Evolutionary conservation across 2,329 filamentous ascomycete species (phyloP), one percentile per base, ranked within the genome.

Genomic region (Stagonosporopsis cucurbitacearum): DNA sequence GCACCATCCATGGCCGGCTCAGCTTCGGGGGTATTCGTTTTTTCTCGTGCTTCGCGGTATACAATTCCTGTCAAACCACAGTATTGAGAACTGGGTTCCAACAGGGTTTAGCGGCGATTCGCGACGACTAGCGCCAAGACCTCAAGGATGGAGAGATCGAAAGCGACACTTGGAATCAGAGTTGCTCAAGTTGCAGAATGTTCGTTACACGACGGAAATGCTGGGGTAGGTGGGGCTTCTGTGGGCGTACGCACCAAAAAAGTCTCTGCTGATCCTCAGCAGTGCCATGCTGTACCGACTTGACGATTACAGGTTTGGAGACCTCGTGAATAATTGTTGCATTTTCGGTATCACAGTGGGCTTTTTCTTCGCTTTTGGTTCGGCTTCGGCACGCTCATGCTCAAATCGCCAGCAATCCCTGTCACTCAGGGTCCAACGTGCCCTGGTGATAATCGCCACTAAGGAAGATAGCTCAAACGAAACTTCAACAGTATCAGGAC

Each of bases 401-500:
- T 39, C 39, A n/a, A 15, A 20, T 25, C 47, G 30, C 43, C 23
- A 23, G 30, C 37, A n/a, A 51, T 20, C 53, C 53, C 43, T 56
- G 53, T 47, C 53, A 33, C n/a, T 51, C 43, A 43, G 53, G 48
- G 48, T 51, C 47, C 53, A 48, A 37, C 30, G 26, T 42, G 36
- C 53, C 42, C 42, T 56, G 53, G 53, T 56, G 53, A 56, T 56
- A 56, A 36, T 56, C 53, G 53, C 53, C 53, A 56, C 53, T 56
- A 51, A 33, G 8, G 26, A 43, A 20, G 30, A 23, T 51, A 51
- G 53, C 47, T 51, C 37, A 37, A 37, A 43, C 42, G 32, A 47
- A 51, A 43, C 23, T 49, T 51, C 43, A 30, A 41, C 25, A 12
- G 36, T 20, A 36, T 51, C 28, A n/a, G n/a, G n/a, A 23, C 19